Evolutionary conservation across 1,284 basidiomycete genomes (phyloP).

Genomic region (Clitocybe nebularis): DNA sequence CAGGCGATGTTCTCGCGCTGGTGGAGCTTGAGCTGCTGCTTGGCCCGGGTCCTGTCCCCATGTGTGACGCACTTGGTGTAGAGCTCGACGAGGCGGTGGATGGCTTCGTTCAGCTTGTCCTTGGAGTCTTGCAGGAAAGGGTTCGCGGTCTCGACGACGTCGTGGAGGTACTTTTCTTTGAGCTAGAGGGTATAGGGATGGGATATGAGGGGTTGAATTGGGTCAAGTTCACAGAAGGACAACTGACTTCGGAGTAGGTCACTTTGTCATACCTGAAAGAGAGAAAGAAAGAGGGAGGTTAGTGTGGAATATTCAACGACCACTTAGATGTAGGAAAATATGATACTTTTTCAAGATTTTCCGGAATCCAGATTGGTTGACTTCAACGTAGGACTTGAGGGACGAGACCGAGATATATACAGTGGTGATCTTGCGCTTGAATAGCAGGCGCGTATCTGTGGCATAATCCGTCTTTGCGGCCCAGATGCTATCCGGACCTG

Average conservation of each 20-base stretch:
- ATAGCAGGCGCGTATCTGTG: conserved; percentile 83
- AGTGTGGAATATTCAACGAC: conserved; percentile 1
- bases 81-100: conserved; percentile 64
- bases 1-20: conserved; percentile 93
- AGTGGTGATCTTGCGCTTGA: conserved; percentile 88
- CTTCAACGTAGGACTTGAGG: conserved; percentile 87
- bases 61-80: conserved; percentile 87
- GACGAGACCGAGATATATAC: conserved; percentile 86
- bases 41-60: conserved; percentile 70
- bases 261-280: conserved; percentile 87
- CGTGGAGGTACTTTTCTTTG: conserved; percentile 79
- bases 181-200: too few relatives aligned
- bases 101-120: conserved; percentile 59
- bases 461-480: conserved; percentile 82
- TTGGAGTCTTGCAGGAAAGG: conserved; percentile 72
- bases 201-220: conserved; percentile 7
- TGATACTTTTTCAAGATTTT: conserved; percentile 95
- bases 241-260: conserved; percentile 66
- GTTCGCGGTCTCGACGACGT: conserved; percentile 62
- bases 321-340: too few relatives aligned
- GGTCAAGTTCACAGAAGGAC: not conserved
- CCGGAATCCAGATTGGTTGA: conserved; percentile 92
- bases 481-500: conserved; percentile 63
- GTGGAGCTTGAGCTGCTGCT: conserved; percentile 82
- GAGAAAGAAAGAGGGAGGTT: conserved; percentile 7